Percentiles rank a stretch among this genome's conserved stretches.
Evolutionary conservation across 1,284 basidiomycete genomes (phyloP).

Genomic region (Grifola frondosa): DNA sequence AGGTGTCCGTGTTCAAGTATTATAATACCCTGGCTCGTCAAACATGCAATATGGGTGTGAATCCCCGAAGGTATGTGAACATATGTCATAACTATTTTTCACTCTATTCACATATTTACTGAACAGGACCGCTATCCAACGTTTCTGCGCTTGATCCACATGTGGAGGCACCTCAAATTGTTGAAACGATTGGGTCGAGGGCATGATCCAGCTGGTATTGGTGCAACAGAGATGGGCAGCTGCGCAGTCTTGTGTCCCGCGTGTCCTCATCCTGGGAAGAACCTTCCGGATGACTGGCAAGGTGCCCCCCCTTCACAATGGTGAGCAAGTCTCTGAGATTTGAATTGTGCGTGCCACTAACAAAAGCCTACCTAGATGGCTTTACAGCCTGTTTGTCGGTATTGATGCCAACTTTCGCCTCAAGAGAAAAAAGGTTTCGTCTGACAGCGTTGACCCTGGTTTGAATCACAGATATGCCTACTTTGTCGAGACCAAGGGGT

Average conservation of each 20-base stretch:
- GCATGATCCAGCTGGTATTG: conserved; percentile 2
- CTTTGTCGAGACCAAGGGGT: neutral
- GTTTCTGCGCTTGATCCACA: conserved; percentile 2
- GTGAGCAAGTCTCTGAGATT: neutral
- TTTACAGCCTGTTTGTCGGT: conserved; percentile 2
- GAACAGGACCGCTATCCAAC: conserved; percentile 1
- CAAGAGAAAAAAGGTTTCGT: neutral
- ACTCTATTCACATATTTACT: neutral
- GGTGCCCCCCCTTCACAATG: conserved; percentile 1
- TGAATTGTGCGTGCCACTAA: neutral
- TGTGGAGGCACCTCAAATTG: conserved; percentile 4
- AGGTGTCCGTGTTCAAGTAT: neutral
- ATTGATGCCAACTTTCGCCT: conserved; percentile 11
- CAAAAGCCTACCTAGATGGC: neutral
- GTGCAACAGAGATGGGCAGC: neutral
- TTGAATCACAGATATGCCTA: conserved; percentile 6
- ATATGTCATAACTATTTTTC: conserved; percentile 1
- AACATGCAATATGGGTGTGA: neutral
- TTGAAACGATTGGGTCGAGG: conserved; percentile 6
- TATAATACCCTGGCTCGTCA: neutral
- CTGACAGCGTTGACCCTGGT: neutral
- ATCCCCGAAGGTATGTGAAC: neutral
- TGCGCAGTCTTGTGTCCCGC: conserved; percentile 7
- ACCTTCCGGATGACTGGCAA: conserved; percentile 22
- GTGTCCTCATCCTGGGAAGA: conserved; percentile 9